Evolutionary conservation across 768 basidiomycete species (phyloP), one percentile per base, ranked within the genome.

Genomic region (Tephrocybe sp.): DNA sequence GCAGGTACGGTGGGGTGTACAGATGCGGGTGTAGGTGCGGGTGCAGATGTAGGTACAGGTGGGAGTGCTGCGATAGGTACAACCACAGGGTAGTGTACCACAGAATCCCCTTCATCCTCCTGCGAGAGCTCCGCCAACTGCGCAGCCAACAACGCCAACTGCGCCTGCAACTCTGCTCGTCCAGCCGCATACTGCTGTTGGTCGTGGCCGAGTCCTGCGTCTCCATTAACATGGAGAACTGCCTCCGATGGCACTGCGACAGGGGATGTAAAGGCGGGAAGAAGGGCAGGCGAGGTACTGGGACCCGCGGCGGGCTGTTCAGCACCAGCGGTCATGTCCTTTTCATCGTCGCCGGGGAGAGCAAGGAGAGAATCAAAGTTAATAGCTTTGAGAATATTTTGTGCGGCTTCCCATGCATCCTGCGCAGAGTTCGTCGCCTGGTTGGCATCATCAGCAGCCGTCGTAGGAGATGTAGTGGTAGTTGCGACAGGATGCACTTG

Each of bases 321-420:
- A 11, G 52, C 16, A 17, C 54, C 56, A 43, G 53, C 46, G 48
- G 59, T 51, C 33, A 58, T 46, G 19, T 55, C 58, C n/a, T 69
- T 69, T 30, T 72, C 72, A 11, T 63, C 52, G 7, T 26, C 26
- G 26, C 26, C 26, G 11, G 74, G 62, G 41, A 78, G 53, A 48
- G 77, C 72, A 23, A 79, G 65, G 22, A 85, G 65, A 17, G 69
- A 71, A 4, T 80, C 82, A 59, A 88, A 87, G 63, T 88, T 87
- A 68, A 89, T 87, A 3, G 86, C 87, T 58, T 84, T 81, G 47
- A 89, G 72, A 41, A 89, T 89, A 54, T 79, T 85, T 60, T 89
- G 85, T 7, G 87, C 87, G 0, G 87, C 87, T 61, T 87, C 82
- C 77, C 86, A 89, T 11, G 85, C 84, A 52, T 86, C 83, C 52